Evolutionary conservation across 176 grass and related monocot species (phyloP).

Genomic region (Eragrostis curvula): DNA sequence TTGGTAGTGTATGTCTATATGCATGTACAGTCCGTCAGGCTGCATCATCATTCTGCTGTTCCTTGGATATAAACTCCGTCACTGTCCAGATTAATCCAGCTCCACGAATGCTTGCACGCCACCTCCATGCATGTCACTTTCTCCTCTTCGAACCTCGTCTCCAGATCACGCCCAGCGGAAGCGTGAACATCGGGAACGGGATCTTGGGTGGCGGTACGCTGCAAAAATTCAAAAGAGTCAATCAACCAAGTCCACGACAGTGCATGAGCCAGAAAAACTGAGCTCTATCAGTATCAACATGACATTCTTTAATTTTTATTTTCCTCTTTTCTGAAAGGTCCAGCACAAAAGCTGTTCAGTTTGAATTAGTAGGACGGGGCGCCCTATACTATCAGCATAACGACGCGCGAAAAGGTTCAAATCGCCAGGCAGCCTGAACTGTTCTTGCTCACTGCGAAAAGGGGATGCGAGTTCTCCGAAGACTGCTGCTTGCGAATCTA

Average conservation of each 20-base stretch:
- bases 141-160: slow-evolving; percentile 59
- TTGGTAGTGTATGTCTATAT: not conserved
- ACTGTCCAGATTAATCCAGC: not conserved
- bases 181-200: slow-evolving; percentile 74
- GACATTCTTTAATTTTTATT: not conserved
- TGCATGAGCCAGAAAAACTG: not conserved
- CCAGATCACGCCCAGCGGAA: slow-evolving; percentile 61
- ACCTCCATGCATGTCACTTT: slow-evolving; percentile 18
- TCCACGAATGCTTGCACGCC: not conserved
- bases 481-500: not conserved
- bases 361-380: not conserved
- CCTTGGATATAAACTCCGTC: not conserved
- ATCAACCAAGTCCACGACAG: not conserved
- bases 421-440: not conserved
- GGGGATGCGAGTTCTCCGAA: not conserved
- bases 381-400: not conserved
- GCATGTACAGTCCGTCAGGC: not conserved
- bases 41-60: not conserved
- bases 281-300: not conserved
- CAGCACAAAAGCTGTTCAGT: not conserved
- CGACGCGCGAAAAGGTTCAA: not conserved
- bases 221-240: not conserved
- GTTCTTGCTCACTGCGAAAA: not conserved
- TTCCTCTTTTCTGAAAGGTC: not conserved
- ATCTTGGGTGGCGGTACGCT: slow-evolving; percentile 68